A percentile compares a stretch with the other conserved stretches of the same genome.
phyloP scores from a whole-genome alignment of 371 early-diverging fungal genomes.

The Syncephalastrum racemosum region DNA sequence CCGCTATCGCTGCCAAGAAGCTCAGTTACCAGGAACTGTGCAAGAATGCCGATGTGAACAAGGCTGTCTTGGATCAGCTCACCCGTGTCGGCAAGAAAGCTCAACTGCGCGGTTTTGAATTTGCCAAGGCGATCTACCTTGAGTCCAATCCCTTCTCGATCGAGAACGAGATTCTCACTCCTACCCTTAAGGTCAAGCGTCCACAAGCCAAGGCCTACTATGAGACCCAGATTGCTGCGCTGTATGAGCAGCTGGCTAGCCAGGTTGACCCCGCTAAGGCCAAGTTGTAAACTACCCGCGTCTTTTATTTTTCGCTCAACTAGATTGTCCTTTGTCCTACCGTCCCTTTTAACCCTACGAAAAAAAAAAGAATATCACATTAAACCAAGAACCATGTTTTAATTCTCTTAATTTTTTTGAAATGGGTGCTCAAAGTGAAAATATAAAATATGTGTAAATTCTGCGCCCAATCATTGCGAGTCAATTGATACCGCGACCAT shows the following conservation, averaged over 20 bases:
- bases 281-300: constrained; percentile 15
- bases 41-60: constrained; percentile 54
- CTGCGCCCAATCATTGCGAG: too few species aligned
- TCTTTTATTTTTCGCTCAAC: not conserved
- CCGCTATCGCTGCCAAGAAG: constrained; percentile 15
- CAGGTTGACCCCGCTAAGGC: constrained; percentile 14
- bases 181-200: constrained; percentile 81
- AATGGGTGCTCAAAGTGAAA: too few species aligned
- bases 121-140: constrained; percentile 51
- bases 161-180: constrained; percentile 62
- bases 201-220: constrained; percentile 67
- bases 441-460: too few species aligned
- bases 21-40: constrained; percentile 51
- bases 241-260: constrained; percentile 50
- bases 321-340: too few species aligned
- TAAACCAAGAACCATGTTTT: too few species aligned
- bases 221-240: constrained; percentile 53
- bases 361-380: too few species aligned
- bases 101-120: constrained; percentile 61
- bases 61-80: constrained; percentile 62
- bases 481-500: too few species aligned
- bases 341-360: too few species aligned
- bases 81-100: constrained; percentile 55
- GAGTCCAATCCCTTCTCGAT: constrained; percentile 58
- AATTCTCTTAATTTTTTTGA: too few species aligned